phyloP scores from a whole-genome alignment of 1,284 basidiomycete genomes.

The Pseudozyma sp. region DNA sequence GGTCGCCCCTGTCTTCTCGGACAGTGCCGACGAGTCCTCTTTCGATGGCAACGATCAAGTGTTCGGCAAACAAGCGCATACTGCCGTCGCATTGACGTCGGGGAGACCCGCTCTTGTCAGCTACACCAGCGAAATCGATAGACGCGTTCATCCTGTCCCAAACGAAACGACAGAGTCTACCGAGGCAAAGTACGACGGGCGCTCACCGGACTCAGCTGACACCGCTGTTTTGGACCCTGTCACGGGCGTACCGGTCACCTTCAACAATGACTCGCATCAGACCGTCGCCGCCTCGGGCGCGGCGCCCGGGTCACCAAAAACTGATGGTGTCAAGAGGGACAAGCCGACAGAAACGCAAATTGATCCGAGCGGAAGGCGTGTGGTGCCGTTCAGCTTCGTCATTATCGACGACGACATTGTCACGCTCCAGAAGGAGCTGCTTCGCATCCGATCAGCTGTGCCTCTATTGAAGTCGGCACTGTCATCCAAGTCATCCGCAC shows the following conservation, averaged over 20 bases:
- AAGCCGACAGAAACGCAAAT: slow-evolving; percentile 10
- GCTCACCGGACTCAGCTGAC: slow-evolving; percentile 6
- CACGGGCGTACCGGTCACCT: slow-evolving; percentile 52
- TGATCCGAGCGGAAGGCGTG: slow-evolving; percentile 12
- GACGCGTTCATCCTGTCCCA: slow-evolving; percentile 17
- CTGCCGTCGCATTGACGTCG: slow-evolving; percentile 50
- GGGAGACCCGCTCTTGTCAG: slow-evolving; percentile 50
- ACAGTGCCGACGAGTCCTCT: slow-evolving; percentile 25
- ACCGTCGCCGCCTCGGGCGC: not conserved
- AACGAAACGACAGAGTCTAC: not conserved
- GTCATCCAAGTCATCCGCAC: slow-evolving; percentile 17
- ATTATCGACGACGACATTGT: slow-evolving; percentile 62
- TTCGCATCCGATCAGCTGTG: slow-evolving; percentile 55
- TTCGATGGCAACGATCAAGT: slow-evolving; percentile 13
- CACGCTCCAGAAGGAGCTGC: slow-evolving; percentile 53
- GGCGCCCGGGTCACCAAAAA: not conserved
- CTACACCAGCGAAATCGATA: slow-evolving; percentile 51
- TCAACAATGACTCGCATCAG: slow-evolving; percentile 24
- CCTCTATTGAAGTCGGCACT: slow-evolving; percentile 51
- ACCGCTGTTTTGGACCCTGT: slow-evolving; percentile 59
- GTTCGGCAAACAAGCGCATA: slow-evolving; percentile 34
- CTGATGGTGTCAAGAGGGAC: not conserved
- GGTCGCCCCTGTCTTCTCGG: slow-evolving; percentile 37
- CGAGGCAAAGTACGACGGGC: not conserved
- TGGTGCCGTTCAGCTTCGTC: slow-evolving; percentile 56